Percentiles rank a stretch among this genome's conserved stretches.
These are phyloP conservation scores for Irpex lacteus DNA, from an alignment of 1,284 basidiomycete genomes.

Conservation along the genomic window DNA sequence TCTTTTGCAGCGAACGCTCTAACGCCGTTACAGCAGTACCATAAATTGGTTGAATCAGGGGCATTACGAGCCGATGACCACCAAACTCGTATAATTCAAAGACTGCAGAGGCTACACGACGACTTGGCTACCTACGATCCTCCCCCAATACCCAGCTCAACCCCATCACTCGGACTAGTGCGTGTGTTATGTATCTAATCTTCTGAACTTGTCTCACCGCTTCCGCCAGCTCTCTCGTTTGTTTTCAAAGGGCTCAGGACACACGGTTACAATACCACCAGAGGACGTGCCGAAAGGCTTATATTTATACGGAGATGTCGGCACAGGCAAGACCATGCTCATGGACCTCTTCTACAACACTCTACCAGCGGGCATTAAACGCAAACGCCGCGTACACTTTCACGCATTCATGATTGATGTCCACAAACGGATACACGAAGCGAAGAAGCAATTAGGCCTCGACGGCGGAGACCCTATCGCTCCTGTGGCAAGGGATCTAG, in stretches of 20 bases:
- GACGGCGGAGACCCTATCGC: constrained; percentile 81
- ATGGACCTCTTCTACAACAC: constrained; percentile 98
- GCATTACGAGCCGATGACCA: constrained; percentile 76
- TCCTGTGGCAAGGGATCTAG: constrained; percentile 88
- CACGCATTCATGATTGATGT: constrained; percentile 99
- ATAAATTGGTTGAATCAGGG: constrained; percentile 70
- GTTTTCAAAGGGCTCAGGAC: constrained; percentile 45
- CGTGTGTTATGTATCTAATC: constrained; percentile 9
- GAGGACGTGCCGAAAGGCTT: constrained; percentile 78
- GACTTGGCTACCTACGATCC: constrained; percentile 73
- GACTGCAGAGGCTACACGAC: constrained; percentile 80
- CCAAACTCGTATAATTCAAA: constrained; percentile 82
- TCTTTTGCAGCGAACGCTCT: constrained; percentile 6
- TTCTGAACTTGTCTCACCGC: constrained; percentile 10
- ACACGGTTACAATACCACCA: constrained; percentile 36
- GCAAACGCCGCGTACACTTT: constrained; percentile 91
- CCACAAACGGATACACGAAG: constrained; percentile 86
- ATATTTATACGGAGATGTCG: constrained; percentile 97
- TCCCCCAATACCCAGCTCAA: constrained; percentile 49
- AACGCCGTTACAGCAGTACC: constrained; percentile 70
- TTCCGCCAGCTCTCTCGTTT: constrained; percentile 58
- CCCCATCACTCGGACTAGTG: constrained; percentile 30
- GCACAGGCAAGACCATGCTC: constrained; percentile 97
- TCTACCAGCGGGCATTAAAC: constrained; percentile 71
- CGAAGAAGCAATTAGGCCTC: constrained; percentile 67